These are phyloP conservation scores for Thamnidium elegans DNA, from an alignment of 192 early-diverging fungal genomes.

Conservation along the genomic window DNA sequence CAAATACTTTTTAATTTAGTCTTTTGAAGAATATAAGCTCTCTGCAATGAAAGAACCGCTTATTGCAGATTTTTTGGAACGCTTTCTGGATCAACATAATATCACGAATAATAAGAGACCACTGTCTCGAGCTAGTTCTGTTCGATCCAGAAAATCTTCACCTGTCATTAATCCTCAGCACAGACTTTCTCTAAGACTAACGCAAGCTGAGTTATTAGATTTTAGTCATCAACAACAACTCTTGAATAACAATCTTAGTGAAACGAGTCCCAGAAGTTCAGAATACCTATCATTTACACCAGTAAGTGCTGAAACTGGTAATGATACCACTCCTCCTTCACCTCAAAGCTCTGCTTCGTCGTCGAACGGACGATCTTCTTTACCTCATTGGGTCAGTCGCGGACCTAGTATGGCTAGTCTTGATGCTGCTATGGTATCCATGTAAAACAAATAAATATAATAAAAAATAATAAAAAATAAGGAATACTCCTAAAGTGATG, in stretches of 20 bases:
- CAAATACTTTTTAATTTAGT: conserved; percentile 34
- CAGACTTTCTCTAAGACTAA: conserved; percentile 24
- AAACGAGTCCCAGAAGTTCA: conserved; percentile 5
- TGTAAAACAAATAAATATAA: not conserved
- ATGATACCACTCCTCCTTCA: not conserved
- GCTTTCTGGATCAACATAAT: conserved; percentile 62
- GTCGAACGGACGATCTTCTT: not conserved
- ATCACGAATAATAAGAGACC: conserved; percentile 21
- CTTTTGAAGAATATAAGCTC: conserved; percentile 72
- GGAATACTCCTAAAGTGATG: not conserved
- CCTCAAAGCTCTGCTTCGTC: not conserved
- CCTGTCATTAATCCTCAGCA: conserved; percentile 4
- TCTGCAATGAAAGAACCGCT: conserved; percentile 76
- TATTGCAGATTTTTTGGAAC: conserved; percentile 72
- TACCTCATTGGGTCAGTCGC: conserved; percentile 7
- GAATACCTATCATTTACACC: no score
- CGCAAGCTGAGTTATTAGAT: conserved; percentile 34
- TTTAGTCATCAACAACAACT: conserved; percentile 31
- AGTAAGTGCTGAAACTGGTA: no score
- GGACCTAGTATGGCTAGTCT: conserved; percentile 19
- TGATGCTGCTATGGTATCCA: conserved; percentile 16
- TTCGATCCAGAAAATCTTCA: conserved; percentile 21
- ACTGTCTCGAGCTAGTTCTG: conserved; percentile 25
- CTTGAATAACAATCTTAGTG: conserved; percentile 1
- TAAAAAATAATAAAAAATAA: no score